These are phyloP conservation scores for Candida odintsovae DNA, from an alignment of 805 yeast genomes.

Conservation along the genomic window DNA sequence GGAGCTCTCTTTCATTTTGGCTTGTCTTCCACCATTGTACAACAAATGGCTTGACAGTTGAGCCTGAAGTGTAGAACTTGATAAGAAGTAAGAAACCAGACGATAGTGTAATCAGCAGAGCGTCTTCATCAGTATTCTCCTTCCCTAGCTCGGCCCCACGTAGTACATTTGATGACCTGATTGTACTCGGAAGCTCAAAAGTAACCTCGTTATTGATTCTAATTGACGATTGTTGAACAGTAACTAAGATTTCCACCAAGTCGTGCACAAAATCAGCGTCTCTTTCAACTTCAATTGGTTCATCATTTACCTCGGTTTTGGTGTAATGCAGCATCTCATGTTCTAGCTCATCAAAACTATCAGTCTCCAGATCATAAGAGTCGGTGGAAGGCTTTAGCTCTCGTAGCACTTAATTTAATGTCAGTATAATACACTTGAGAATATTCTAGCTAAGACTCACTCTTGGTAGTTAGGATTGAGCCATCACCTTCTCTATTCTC, in stretches of 20 bases:
- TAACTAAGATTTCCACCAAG: constrained; percentile 11
- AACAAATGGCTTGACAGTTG: constrained; percentile 31
- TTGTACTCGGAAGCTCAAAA: constrained; percentile 9
- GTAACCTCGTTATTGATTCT: constrained; percentile 8
- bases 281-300: constrained; percentile 2
- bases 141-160: constrained; percentile 12
- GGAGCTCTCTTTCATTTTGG: constrained; percentile 9
- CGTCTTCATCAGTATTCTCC: constrained; percentile 26
- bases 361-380: constrained; percentile 16
- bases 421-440: constrained; percentile 15
- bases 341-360: constrained; percentile 18
- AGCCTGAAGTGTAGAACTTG: constrained; percentile 26
- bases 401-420: constrained; percentile 19
- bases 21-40: constrained; percentile 45
- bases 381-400: constrained; percentile 19
- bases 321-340: constrained; percentile 16
- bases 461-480: constrained; percentile 4
- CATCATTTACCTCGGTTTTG: background rate
- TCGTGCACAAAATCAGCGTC: constrained; percentile 7
- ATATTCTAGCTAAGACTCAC: constrained; percentile 17
- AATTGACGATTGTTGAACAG: constrained; percentile 13
- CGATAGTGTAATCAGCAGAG: constrained; percentile 31
- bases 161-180: constrained; percentile 15
- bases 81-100: constrained; percentile 36
- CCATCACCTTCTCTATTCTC: constrained; percentile 13